Conservation (phyloP, 192 early-diverging fungal genomes). For the Irineochytrium annulatum region DNA sequence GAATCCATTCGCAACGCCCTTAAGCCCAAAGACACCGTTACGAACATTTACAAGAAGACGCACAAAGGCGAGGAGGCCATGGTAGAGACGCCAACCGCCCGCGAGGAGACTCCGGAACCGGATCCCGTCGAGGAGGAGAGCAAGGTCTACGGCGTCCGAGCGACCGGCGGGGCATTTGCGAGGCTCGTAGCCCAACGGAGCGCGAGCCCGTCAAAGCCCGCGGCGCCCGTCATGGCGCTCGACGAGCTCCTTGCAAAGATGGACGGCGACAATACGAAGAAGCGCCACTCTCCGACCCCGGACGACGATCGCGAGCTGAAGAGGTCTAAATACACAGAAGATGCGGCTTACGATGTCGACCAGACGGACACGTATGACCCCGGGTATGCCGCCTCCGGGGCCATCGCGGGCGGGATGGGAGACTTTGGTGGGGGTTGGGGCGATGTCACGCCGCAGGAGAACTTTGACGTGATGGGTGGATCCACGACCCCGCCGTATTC, state of each 20-base stretch:
- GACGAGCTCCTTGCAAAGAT: slow-evolving; percentile 21
- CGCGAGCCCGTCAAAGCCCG: not conserved
- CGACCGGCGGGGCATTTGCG: not conserved
- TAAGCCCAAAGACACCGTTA: slow-evolving; percentile 43
- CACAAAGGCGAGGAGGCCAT: slow-evolving; percentile 41
- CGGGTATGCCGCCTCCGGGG: not conserved
- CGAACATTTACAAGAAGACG: slow-evolving; percentile 34
- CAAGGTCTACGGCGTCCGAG: not conserved
- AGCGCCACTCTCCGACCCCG: not conserved
- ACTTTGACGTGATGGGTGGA: not conserved
- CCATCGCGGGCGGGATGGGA: not conserved
- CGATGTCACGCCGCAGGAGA: too few species aligned
- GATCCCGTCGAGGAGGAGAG: not conserved
- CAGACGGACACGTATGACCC: too few species aligned
- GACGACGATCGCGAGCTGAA: too few species aligned
- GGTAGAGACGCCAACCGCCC: too few species aligned
- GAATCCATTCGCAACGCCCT: slow-evolving; percentile 55
- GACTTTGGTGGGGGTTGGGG: too few species aligned
- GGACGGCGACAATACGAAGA: not conserved
- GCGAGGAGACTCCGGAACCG: not conserved
- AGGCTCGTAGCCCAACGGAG: not conserved
- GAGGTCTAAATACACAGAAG: too few species aligned
- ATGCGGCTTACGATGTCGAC: too few species aligned
- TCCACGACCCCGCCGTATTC: slow-evolving; percentile 3
- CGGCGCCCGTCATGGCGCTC: not conserved